These are phyloP conservation scores for Verruconis gallopava DNA, from an alignment of 2,329 filamentous ascomycete species.

Conservation along the genomic window DNA sequence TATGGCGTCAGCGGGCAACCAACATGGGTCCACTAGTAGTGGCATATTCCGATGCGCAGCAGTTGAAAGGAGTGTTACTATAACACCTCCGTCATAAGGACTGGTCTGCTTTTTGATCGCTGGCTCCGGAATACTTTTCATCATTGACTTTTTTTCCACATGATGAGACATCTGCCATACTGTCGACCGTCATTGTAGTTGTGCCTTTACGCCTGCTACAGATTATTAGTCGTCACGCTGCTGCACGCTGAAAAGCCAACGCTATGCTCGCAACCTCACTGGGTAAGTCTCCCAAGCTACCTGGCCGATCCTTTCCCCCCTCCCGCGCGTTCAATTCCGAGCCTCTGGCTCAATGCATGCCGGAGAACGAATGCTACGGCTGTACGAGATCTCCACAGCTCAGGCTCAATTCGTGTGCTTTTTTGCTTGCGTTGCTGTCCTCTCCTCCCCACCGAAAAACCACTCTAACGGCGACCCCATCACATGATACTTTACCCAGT, in stretches of 20 bases:
- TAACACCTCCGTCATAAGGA: too few relatives aligned
- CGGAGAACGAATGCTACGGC: background rate
- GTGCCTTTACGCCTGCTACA: too few relatives aligned
- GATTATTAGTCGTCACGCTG: background rate
- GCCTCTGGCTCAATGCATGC: background rate
- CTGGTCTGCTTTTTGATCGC: too few relatives aligned
- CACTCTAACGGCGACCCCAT: background rate
- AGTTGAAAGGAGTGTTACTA: too few relatives aligned
- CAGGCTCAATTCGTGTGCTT: background rate
- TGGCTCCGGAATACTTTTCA: too few relatives aligned
- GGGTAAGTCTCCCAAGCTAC: background rate
- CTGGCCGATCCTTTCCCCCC: background rate
- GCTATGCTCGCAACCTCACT: background rate
- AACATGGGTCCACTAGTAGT: conserved; percentile 1
- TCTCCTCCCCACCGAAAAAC: background rate
- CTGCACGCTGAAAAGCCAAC: background rate
- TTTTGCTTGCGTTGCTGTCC: background rate
- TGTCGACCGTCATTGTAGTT: too few relatives aligned
- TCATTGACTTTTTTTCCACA: too few relatives aligned
- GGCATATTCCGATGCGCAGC: background rate
- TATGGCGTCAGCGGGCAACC: background rate
- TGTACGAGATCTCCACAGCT: too few relatives aligned
- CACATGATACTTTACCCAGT: background rate
- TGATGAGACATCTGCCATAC: too few relatives aligned
- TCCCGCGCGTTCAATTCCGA: background rate